Percentiles rank a stretch among this genome's conserved stretches.
phyloP scores from a whole-genome alignment of 2,329 filamentous ascomycete species.

The Pseudomassariella vexata region DNA sequence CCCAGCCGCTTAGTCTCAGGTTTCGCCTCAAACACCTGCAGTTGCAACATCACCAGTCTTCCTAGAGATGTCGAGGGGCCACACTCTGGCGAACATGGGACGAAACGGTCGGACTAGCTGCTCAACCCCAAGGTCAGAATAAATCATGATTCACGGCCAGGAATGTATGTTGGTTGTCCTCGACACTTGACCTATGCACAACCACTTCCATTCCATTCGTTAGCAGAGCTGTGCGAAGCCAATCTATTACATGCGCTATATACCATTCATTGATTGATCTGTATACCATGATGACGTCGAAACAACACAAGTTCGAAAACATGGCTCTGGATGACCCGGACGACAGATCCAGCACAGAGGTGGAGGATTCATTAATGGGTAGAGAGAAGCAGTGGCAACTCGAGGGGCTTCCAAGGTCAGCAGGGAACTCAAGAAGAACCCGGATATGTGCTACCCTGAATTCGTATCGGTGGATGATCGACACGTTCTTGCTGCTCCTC shows the following conservation, averaged over 20 bases:
- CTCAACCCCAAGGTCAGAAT: too few species aligned
- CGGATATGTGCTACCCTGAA: conserved; percentile 18
- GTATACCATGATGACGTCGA: conserved; percentile 17
- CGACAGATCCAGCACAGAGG: conserved; percentile 33
- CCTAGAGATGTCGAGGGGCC: too few species aligned
- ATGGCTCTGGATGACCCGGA: conserved; percentile 26
- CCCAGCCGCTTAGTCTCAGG: conserved; percentile 5
- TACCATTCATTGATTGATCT: too few species aligned
- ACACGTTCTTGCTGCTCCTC: conserved; percentile 30
- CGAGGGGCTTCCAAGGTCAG: conserved; percentile 18
- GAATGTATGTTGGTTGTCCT: too few species aligned
- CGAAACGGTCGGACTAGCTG: too few species aligned
- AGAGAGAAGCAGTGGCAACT: conserved; percentile 29
- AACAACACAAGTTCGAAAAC: conserved; percentile 24
- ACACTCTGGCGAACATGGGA: not conserved
- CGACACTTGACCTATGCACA: too few species aligned
- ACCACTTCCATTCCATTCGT: too few species aligned
- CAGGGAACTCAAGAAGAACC: conserved; percentile 14
- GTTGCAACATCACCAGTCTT: conserved; percentile 5
- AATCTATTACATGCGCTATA: too few species aligned
- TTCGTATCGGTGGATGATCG: conserved; percentile 30
- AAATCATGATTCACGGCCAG: too few species aligned
- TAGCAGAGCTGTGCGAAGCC: too few species aligned
- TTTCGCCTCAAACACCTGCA: conserved; percentile 9
- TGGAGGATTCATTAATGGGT: conserved; percentile 34